Evolutionary conservation across 495 filamentous ascomycete genomes (phyloP).

Genomic region (Aspergillus avenaceus): DNA sequence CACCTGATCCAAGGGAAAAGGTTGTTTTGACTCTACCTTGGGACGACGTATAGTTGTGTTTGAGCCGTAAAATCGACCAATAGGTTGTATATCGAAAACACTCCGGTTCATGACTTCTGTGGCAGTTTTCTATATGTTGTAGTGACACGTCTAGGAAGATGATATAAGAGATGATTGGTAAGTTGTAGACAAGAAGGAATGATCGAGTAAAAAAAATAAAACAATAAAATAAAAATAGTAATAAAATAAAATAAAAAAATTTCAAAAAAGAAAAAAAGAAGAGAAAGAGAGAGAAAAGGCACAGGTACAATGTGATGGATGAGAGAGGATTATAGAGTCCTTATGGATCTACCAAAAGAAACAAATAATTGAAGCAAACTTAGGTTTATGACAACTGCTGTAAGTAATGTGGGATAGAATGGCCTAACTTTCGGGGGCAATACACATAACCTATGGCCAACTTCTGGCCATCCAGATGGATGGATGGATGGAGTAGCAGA

Average conservation of each 20-base stretch:
- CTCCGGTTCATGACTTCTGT: conserved; percentile 25
- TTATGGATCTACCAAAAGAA: too few relatives aligned
- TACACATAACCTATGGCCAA: too few relatives aligned
- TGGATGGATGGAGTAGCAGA: not conserved
- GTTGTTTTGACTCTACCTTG: conserved; percentile 49
- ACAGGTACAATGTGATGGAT: too few relatives aligned
- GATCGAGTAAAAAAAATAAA: not conserved
- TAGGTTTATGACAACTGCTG: too few relatives aligned
- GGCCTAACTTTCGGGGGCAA: too few relatives aligned
- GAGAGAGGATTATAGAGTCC: too few relatives aligned
- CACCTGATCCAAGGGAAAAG: not conserved
- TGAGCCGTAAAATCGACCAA: conserved; percentile 55
- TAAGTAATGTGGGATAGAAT: not conserved
- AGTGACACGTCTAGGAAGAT: not conserved
- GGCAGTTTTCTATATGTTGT: not conserved
- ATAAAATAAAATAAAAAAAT: too few relatives aligned
- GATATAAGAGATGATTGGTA: not conserved
- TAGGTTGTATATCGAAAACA: conserved; percentile 59
- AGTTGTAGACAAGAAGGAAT: not conserved
- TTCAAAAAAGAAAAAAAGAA: not conserved
- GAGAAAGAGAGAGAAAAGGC: too few relatives aligned
- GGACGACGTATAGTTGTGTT: conserved; percentile 64
- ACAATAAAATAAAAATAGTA: not conserved
- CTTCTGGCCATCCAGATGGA: too few relatives aligned
- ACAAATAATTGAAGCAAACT: too few relatives aligned